phyloP scores from a whole-genome alignment of 1,139 yeast species.

The Hemisphaericaspora xylanilytica region DNA sequence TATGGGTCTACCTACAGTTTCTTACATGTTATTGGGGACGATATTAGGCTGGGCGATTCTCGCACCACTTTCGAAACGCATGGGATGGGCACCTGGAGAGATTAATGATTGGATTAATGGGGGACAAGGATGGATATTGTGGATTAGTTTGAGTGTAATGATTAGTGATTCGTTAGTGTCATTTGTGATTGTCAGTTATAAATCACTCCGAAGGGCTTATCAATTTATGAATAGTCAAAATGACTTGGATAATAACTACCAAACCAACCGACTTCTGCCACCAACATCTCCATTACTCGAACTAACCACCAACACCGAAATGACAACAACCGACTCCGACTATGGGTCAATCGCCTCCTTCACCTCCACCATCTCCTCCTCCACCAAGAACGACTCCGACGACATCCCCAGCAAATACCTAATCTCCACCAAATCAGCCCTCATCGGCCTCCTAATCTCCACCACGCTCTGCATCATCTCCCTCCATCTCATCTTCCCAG shows the following conservation, averaged over 20 bases:
- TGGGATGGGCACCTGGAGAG: constrained; percentile 87
- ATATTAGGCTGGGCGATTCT: constrained; percentile 87
- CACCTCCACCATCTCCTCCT: not conserved
- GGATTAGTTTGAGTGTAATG: constrained; percentile 94
- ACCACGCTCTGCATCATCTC: constrained; percentile 65
- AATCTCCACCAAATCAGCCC: constrained; percentile 50
- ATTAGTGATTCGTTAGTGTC: constrained; percentile 87
- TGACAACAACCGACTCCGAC: not conserved
- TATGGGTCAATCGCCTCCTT: not conserved
- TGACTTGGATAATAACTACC: not conserved
- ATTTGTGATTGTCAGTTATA: constrained; percentile 59
- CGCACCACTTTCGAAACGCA: constrained; percentile 70
- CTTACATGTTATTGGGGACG: constrained; percentile 89
- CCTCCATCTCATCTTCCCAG: constrained; percentile 66
- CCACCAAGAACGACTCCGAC: not conserved
- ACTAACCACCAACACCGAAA: not conserved
- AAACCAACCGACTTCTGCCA: not conserved
- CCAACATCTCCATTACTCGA: not conserved
- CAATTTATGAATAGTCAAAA: not conserved
- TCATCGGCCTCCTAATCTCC: constrained; percentile 62
- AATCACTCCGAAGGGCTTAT: constrained; percentile 28
- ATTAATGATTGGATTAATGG: constrained; percentile 92
- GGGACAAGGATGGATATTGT: constrained; percentile 95
- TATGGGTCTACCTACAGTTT: constrained; percentile 91
- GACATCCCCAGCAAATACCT: constrained; percentile 36